Evolutionary conservation across 805 yeast genomes (phyloP).

Genomic region (Candida stauntonica): DNA sequence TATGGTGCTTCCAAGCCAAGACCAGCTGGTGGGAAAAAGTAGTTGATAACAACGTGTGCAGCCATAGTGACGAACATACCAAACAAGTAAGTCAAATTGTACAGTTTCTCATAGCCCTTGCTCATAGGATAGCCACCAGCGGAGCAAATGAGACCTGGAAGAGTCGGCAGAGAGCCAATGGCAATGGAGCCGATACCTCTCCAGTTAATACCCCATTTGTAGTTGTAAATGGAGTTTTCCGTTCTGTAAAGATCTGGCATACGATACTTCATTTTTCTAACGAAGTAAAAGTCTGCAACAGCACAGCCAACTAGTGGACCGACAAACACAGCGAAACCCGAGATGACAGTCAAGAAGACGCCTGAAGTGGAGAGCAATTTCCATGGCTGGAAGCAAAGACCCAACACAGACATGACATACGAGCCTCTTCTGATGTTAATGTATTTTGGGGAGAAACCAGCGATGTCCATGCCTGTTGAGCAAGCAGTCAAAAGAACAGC

Average conservation of each 20-base stretch:
- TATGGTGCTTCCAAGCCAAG: constrained; percentile 12
- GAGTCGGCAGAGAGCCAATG: constrained; percentile 21
- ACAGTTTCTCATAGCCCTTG: constrained; percentile 8
- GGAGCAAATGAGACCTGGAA: constrained; percentile 23
- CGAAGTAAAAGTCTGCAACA: constrained; percentile 16
- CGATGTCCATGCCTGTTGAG: constrained; percentile 25
- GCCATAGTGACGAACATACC: constrained; percentile 8
- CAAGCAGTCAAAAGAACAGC: constrained; percentile 27
- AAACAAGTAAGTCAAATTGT: constrained; percentile 12
- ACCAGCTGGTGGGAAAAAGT: constrained; percentile 14
- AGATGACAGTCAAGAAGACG: constrained; percentile 22
- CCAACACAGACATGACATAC: constrained; percentile 27
- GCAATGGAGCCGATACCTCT: constrained; percentile 22
- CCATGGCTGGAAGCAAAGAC: constrained; percentile 36
- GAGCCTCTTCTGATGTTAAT: constrained; percentile 35
- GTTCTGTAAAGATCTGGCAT: constrained; percentile 19
- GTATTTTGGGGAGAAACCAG: constrained; percentile 24
- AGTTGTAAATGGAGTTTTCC: constrained; percentile 20
- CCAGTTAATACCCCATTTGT: constrained; percentile 26
- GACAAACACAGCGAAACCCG: constrained; percentile 24
- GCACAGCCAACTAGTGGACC: constrained; percentile 21
- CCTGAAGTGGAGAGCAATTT: constrained; percentile 27
- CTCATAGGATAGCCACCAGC: constrained; percentile 12
- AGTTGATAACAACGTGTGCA: constrained; percentile 8
- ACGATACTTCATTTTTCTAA: constrained; percentile 19